A percentile compares a stretch with the other conserved stretches of the same genome.
These are phyloP conservation scores for Sapria himalayana DNA, from an alignment of 345 rosid species.

Conservation along the genomic window DNA sequence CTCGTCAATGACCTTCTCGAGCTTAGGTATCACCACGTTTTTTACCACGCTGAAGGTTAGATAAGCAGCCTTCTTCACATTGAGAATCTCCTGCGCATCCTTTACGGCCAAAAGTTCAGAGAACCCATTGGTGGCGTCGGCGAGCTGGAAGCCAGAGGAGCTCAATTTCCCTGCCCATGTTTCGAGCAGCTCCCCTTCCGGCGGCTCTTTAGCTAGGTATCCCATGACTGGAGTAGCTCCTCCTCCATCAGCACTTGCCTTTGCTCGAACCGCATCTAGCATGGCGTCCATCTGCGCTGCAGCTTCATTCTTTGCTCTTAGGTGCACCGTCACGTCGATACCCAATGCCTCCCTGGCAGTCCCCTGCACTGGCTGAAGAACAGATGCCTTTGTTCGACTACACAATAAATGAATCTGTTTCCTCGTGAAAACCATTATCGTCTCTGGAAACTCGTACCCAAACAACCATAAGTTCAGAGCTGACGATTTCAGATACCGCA, in stretches of 20 bases:
- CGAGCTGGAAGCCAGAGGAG: slow-evolving; percentile 30
- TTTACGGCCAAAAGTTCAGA: slow-evolving; percentile 80
- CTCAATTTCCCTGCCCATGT: slow-evolving; percentile 50
- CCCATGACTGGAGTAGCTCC: slow-evolving; percentile 36
- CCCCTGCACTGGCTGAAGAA: slow-evolving; percentile 45
- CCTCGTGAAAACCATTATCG: slow-evolving; percentile 59
- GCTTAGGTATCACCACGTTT: slow-evolving; percentile 67
- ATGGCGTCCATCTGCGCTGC: slow-evolving; percentile 52
- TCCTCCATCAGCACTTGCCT: slow-evolving; percentile 18
- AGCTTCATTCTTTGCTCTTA: slow-evolving; percentile 51
- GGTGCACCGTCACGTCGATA: slow-evolving; percentile 44
- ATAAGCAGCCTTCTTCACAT: slow-evolving; percentile 72
- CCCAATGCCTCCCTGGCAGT: slow-evolving; percentile 48
- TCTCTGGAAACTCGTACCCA: slow-evolving; percentile 90
- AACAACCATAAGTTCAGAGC: slow-evolving; percentile 79
- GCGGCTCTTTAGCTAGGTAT: slow-evolving; percentile 48
- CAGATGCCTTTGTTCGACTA: slow-evolving; percentile 52
- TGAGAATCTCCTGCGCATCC: slow-evolving; percentile 42
- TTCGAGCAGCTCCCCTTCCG: slow-evolving; percentile 79
- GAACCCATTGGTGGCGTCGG: slow-evolving; percentile 52
- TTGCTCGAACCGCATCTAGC: slow-evolving; percentile 32
- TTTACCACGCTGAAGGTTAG: slow-evolving; percentile 58
- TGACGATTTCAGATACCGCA: slow-evolving; percentile 71
- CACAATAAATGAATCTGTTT: slow-evolving; percentile 69
- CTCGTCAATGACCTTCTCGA: slow-evolving; percentile 79